A percentile compares a stretch with the other conserved stretches of the same genome.
Conservation (phyloP, 768 basidiomycete species). For the Boletellus emodensis region DNA sequence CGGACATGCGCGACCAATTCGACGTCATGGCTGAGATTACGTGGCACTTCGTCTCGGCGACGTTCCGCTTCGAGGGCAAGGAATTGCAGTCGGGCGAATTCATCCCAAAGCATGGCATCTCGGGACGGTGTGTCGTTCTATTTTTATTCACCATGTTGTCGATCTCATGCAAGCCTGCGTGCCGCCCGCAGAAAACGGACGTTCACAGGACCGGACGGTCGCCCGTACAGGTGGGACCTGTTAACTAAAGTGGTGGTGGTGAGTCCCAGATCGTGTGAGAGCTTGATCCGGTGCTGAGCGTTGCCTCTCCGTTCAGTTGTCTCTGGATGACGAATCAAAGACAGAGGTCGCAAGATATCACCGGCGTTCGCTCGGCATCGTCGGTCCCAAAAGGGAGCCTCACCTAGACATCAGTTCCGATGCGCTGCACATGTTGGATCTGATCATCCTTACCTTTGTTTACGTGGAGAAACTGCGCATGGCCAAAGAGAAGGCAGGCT, state of each 20-base stretch:
- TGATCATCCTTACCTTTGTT: conserved; percentile 23
- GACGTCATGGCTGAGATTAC: conserved; percentile 32
- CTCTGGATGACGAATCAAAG: conserved; percentile 8
- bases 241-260: conserved; percentile 10
- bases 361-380: conserved; percentile 13
- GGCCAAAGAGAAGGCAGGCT: not conserved
- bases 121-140: conserved; percentile 9
- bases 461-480: conserved; percentile 24
- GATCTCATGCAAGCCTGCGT: not conserved
- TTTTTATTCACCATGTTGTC: not conserved
- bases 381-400: conserved; percentile 9
- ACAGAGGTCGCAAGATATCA: conserved; percentile 17
- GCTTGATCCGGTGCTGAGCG: not conserved
- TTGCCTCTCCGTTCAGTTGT: conserved; percentile 7
- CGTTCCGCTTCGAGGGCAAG: conserved; percentile 26
- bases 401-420: conserved; percentile 17
- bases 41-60: conserved; percentile 27
- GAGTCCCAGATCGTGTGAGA: not conserved
- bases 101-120: conserved; percentile 15
- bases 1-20: conserved; percentile 26
- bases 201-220: conserved; percentile 31
- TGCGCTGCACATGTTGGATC: conserved; percentile 21
- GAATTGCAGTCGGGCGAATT: conserved; percentile 24
- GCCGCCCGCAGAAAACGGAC: conserved; percentile 11
- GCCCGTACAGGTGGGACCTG: conserved; percentile 31